These are phyloP conservation scores for Leccinum variicolor DNA, from an alignment of 768 basidiomycete genomes.

Conservation along the genomic window DNA sequence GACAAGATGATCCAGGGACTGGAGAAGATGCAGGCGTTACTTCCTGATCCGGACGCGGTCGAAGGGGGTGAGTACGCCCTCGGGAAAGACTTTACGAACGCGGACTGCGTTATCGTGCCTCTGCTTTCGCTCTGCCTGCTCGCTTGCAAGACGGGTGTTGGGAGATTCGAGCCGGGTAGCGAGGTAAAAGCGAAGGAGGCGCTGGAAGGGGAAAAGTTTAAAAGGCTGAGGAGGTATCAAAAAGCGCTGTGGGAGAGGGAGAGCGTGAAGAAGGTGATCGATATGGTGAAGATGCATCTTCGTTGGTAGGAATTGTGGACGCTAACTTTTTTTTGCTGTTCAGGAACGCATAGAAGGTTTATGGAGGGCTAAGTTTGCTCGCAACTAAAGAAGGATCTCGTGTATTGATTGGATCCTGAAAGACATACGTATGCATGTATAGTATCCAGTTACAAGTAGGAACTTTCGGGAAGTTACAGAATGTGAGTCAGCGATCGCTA, in stretches of 20 bases:
- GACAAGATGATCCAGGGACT: neutral
- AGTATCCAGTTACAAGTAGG: too few species aligned
- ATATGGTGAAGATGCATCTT: constrained; percentile 4
- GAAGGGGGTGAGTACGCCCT: constrained; percentile 38
- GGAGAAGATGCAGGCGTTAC: constrained; percentile 6
- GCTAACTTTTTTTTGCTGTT: neutral
- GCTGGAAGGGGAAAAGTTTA: constrained; percentile 43
- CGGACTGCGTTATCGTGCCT: constrained; percentile 56
- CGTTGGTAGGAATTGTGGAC: neutral
- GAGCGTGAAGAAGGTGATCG: constrained; percentile 7
- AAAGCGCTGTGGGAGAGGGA: constrained; percentile 42
- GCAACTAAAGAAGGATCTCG: neutral
- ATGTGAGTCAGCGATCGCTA: too few species aligned
- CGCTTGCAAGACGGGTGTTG: constrained; percentile 45
- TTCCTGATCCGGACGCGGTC: constrained; percentile 36
- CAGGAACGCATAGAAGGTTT: constrained; percentile 2
- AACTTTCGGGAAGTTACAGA: too few species aligned
- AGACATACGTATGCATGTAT: neutral
- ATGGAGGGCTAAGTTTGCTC: neutral
- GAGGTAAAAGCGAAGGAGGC: constrained; percentile 42
- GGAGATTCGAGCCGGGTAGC: constrained; percentile 44
- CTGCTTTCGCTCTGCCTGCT: constrained; percentile 41
- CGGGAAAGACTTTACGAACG: constrained; percentile 49
- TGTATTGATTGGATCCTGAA: neutral
- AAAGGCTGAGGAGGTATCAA: constrained; percentile 46